Evolutionary conservation across 306 rosid genomes (phyloP).

Genomic region (Ormosia semicastrata): DNA sequence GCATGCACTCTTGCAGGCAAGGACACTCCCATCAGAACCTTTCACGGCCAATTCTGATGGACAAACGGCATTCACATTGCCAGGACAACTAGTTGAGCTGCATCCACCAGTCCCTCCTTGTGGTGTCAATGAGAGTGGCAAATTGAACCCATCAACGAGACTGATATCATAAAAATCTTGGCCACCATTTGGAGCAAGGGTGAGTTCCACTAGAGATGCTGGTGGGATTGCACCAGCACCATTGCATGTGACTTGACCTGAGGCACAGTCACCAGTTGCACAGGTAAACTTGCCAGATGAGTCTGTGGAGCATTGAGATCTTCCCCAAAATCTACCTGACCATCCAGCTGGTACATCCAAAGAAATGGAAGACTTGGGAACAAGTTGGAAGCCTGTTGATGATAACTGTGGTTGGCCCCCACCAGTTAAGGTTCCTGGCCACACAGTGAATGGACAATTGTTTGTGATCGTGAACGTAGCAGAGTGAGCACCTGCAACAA

Average conservation of each 20-base stretch:
- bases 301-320: background rate
- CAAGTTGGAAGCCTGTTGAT: conserved; percentile 19
- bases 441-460: conserved; percentile 27
- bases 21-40: conserved; percentile 8
- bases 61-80: conserved; percentile 13
- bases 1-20: conserved; percentile 37
- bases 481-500: conserved; percentile 1
- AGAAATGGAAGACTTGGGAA: background rate
- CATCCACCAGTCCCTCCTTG: conserved; percentile 10
- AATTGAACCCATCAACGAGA: conserved; percentile 35
- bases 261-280: conserved; percentile 8
- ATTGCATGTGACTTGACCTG: conserved; percentile 15
- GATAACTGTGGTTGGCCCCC: conserved; percentile 9
- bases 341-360: conserved; percentile 11
- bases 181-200: background rate
- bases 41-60: conserved; percentile 23
- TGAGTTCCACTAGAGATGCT: conserved; percentile 20
- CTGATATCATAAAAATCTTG: conserved; percentile 27
- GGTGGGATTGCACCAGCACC: conserved; percentile 30
- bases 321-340: conserved; percentile 35
- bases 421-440: conserved; percentile 28
- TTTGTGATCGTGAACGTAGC: conserved; percentile 25
- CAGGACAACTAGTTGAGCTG: background rate
- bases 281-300: conserved; percentile 13
- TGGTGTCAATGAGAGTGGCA: conserved; percentile 25